A percentile compares a stretch with the other conserved stretches of the same genome.
These are phyloP conservation scores for Evernia prunastri DNA, from an alignment of 495 filamentous ascomycete genomes.

Conservation along the genomic window DNA sequence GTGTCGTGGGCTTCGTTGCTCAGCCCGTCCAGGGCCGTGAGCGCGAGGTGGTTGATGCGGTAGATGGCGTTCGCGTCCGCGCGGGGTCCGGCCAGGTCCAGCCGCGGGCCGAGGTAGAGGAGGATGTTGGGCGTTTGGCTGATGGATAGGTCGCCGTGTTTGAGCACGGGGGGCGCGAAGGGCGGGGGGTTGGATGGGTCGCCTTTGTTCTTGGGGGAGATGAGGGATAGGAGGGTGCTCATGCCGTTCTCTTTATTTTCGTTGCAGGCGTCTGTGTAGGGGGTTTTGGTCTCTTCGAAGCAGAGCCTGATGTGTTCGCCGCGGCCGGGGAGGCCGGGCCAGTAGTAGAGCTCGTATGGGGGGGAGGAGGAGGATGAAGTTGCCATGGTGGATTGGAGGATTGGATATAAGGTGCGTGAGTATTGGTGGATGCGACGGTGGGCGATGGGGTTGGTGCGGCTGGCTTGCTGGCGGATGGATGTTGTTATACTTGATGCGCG, in stretches of 20 bases:
- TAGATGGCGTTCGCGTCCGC: conserved; percentile 43
- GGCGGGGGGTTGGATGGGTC: conserved; percentile 48
- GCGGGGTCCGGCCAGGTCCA: conserved; percentile 43
- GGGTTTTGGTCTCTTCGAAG: conserved; percentile 52
- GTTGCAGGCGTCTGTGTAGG: conserved; percentile 54
- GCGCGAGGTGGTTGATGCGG: conserved; percentile 47
- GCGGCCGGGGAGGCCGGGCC: conserved; percentile 57
- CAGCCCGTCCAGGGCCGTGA: conserved; percentile 60
- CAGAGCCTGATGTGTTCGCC: conserved; percentile 59
- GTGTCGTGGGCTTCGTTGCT: conserved; percentile 60
- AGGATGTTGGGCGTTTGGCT: conserved; percentile 61
- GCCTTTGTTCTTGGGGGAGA: conserved; percentile 31
- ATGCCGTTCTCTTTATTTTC: conserved; percentile 34
- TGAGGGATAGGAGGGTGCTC: conserved; percentile 28
- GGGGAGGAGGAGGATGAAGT: conserved; percentile 17
- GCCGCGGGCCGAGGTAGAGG: conserved; percentile 49
- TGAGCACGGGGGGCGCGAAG: conserved; percentile 56
- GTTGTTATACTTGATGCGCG: not conserved
- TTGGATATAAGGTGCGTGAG: not conserved
- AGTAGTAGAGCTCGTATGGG: conserved; percentile 54
- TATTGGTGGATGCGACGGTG: not conserved
- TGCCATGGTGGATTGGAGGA: conserved; percentile 9
- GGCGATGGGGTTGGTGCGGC: not conserved
- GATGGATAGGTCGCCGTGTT: conserved; percentile 51
- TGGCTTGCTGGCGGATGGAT: not conserved